Conservation (phyloP, 805 yeast genomes). For the Yarrowia sp. region DNA sequence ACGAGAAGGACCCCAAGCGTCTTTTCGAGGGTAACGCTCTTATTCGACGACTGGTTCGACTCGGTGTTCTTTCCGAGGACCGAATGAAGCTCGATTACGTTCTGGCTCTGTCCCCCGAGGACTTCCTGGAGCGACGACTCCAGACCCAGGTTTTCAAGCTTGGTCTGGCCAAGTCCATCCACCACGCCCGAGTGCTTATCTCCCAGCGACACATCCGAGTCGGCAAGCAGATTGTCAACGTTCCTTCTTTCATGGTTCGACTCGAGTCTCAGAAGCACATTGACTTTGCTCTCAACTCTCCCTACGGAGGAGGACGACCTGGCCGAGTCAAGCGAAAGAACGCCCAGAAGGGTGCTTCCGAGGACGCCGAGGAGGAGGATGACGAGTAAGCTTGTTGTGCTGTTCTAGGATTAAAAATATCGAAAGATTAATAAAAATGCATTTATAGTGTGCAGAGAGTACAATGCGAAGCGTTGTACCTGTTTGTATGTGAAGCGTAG, state of each 20-base stretch:
- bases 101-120: constrained; percentile 95
- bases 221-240: constrained; percentile 98
- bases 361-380: constrained; percentile 58
- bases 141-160: constrained; percentile 99
- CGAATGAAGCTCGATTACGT: constrained; percentile 99
- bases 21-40: constrained; percentile 99
- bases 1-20: constrained; percentile 99
- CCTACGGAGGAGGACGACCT: constrained; percentile 99
- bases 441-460: neutral
- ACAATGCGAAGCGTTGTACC: too few species aligned
- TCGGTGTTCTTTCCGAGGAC: constrained; percentile 98
- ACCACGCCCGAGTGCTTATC: constrained; percentile 99
- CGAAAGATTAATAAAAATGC: neutral
- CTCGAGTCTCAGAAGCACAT: constrained; percentile 99
- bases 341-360: constrained; percentile 61
- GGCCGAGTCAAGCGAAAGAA: constrained; percentile 99
- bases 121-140: constrained; percentile 99
- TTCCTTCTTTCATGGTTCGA: constrained; percentile 99
- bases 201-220: constrained; percentile 99
- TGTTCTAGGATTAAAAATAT: neutral
- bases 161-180: constrained; percentile 98
- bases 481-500: too few species aligned
- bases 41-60: constrained; percentile 98
- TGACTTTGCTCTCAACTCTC: constrained; percentile 98
- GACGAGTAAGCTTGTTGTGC: constrained; percentile 4